phyloP scores from a whole-genome alignment of 768 basidiomycete species.

The Clitopilus hobsonii region DNA sequence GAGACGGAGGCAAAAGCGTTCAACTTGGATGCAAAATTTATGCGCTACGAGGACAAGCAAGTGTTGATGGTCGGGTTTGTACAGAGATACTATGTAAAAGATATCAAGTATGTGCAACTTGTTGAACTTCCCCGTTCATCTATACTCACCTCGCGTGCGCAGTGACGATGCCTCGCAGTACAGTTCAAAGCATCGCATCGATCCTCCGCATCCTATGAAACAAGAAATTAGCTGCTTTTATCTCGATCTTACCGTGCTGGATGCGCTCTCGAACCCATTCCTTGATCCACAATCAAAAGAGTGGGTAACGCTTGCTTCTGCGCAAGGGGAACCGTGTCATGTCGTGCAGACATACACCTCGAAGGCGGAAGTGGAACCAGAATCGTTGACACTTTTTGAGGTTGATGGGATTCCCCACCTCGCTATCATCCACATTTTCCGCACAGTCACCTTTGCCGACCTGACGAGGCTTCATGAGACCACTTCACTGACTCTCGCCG shows the following conservation, averaged over 20 bases:
- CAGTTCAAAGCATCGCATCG: constrained; percentile 30
- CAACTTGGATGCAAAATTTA: constrained; percentile 56
- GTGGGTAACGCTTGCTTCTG: constrained; percentile 25
- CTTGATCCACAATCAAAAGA: constrained; percentile 30
- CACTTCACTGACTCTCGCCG: constrained; percentile 33
- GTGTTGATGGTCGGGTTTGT: constrained; percentile 58
- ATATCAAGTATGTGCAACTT: constrained; percentile 7
- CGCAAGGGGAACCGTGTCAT: constrained; percentile 28
- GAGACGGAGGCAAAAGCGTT: constrained; percentile 49
- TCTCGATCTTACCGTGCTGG: constrained; percentile 37
- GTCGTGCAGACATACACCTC: constrained; percentile 33
- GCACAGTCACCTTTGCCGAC: constrained; percentile 38
- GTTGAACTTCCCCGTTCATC: background rate
- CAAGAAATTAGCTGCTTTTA: constrained; percentile 41
- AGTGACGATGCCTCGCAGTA: constrained; percentile 36
- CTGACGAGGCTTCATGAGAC: constrained; percentile 22
- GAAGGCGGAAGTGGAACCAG: constrained; percentile 35
- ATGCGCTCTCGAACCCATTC: constrained; percentile 37
- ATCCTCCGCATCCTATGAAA: constrained; percentile 35
- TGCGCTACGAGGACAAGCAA: constrained; percentile 33
- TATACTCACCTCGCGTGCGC: constrained; percentile 11
- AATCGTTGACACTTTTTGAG: constrained; percentile 35
- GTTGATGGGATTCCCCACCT: constrained; percentile 36
- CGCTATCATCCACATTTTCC: constrained; percentile 35
- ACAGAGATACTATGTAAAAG: constrained; percentile 16